phyloP scores from a whole-genome alignment of 78 protist species.

The Dictyostelium purpureum region DNA sequence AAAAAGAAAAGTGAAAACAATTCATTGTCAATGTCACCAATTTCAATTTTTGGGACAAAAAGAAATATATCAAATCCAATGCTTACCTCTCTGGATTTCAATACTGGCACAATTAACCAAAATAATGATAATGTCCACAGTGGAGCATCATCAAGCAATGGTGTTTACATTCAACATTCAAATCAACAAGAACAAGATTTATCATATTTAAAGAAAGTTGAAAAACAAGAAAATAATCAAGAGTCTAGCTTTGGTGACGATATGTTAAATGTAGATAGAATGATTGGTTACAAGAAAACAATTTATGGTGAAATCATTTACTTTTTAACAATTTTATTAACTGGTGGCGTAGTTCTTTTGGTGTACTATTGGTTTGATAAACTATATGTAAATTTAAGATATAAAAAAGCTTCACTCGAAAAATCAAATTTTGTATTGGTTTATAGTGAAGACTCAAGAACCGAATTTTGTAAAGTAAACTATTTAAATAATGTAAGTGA shows the following conservation, averaged over 20 bases:
- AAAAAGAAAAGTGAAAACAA: neutral
- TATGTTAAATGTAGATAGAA: neutral
- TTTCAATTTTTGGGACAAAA: neutral
- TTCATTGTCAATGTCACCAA: neutral
- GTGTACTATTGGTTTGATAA: neutral
- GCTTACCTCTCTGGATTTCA: too few species aligned
- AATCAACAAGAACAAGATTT: neutral
- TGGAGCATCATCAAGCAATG: too few species aligned
- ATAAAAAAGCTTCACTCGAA: neutral
- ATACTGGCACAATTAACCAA: neutral
- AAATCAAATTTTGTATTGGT: neutral
- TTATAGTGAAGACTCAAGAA: neutral
- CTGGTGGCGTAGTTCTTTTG: neutral
- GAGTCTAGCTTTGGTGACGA: neutral
- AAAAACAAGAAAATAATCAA: neutral
- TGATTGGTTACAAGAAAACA: neutral
- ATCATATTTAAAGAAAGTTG: neutral
- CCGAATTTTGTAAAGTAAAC: neutral
- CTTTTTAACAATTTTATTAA: neutral
- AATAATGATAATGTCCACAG: neutral
- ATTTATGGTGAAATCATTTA: neutral
- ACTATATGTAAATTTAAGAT: neutral
- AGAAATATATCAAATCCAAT: neutral
- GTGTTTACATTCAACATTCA: neutral
- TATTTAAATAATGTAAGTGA: neutral